These are phyloP conservation scores for Cladosporium sphaerospermum DNA, from an alignment of 2,329 filamentous ascomycete species.

Conservation along the genomic window DNA sequence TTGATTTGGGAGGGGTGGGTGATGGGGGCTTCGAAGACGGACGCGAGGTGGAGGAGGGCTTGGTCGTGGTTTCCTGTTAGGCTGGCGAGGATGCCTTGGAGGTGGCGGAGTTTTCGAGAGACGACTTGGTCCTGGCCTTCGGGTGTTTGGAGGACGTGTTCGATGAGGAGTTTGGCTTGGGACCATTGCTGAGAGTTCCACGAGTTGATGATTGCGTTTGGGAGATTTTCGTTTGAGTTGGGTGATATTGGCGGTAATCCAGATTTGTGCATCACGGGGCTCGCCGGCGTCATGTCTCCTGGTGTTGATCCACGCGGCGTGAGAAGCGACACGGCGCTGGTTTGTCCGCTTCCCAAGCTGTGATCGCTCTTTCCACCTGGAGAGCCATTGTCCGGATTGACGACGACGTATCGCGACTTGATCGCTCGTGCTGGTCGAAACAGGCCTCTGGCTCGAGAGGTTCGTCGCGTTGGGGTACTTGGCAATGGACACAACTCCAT, in stretches of 20 bases:
- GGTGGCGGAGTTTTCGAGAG: slow-evolving; percentile 15
- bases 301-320: not conserved
- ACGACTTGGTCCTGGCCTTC: not conserved
- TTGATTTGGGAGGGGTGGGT: slow-evolving; percentile 15
- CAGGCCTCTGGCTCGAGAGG: too few relatives aligned
- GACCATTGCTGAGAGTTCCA: slow-evolving; percentile 16
- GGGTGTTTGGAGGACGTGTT: not conserved
- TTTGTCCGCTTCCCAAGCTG: not conserved
- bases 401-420: not conserved
- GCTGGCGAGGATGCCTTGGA: slow-evolving; percentile 20
- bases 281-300: too few relatives aligned
- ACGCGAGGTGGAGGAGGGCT: slow-evolving; percentile 17
- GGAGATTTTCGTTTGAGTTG: not conserved
- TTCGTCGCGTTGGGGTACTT: too few relatives aligned
- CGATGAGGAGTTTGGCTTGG: slow-evolving; percentile 14
- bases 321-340: not conserved
- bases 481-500: too few relatives aligned
- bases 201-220: slow-evolving; percentile 14
- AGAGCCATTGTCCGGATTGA: not conserved
- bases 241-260: not conserved
- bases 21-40: slow-evolving; percentile 16
- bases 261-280: not conserved
- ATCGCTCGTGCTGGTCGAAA: not conserved
- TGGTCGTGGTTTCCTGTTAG: slow-evolving; percentile 16
- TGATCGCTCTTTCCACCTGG: not conserved